A percentile compares a stretch with the other conserved stretches of the same genome.
Evolutionary conservation across 2,329 filamentous ascomycete species (phyloP).

Genomic region (Phyllosticta citribraziliensis): DNA sequence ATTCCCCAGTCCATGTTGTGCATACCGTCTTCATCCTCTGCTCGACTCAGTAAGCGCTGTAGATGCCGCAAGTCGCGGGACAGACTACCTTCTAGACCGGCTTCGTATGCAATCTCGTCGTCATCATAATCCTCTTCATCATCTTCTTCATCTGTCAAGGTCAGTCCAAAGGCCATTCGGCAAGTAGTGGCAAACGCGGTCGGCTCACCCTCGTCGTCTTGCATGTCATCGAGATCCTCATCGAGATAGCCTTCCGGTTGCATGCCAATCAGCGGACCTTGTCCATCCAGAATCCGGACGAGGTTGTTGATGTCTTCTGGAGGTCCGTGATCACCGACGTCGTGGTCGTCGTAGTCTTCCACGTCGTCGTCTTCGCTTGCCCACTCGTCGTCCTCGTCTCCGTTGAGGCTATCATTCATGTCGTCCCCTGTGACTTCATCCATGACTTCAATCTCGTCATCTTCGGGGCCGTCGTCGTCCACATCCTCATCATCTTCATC

Average conservation of each 20-base stretch:
- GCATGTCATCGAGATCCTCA: constrained; percentile 51
- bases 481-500: constrained; percentile 47
- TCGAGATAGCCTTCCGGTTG: constrained; percentile 44
- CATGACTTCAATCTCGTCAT: constrained; percentile 42
- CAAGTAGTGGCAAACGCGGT: neutral
- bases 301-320: constrained; percentile 19
- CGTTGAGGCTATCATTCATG: constrained; percentile 35
- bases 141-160: constrained; percentile 27
- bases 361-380: constrained; percentile 38
- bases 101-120: constrained; percentile 51
- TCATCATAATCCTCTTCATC: constrained; percentile 62
- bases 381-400: constrained; percentile 30
- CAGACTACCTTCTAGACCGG: constrained; percentile 33
- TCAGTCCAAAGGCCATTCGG: constrained; percentile 1
- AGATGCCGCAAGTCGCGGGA: constrained; percentile 6
- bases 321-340: constrained; percentile 42
- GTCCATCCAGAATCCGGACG: constrained; percentile 24
- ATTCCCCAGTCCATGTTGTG: constrained; percentile 39
- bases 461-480: constrained; percentile 28
- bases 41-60: constrained; percentile 10
- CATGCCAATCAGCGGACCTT: constrained; percentile 32
- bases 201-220: constrained; percentile 50
- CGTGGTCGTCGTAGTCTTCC: constrained; percentile 37
- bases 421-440: constrained; percentile 40
- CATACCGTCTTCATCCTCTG: constrained; percentile 34